phyloP scores from a whole-genome alignment of 75 land plant species.

The Pinus taeda region DNA sequence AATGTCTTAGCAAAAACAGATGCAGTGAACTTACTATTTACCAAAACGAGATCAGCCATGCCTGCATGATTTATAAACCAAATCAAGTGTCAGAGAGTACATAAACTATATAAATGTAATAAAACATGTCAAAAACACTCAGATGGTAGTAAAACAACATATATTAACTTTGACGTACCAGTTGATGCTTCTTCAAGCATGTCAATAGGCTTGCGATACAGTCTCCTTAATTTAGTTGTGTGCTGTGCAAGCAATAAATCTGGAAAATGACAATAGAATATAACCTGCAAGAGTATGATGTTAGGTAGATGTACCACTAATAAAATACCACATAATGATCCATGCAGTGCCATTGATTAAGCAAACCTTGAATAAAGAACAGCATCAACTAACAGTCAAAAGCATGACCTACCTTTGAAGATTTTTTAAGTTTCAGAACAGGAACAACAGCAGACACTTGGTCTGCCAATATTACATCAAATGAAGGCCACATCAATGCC shows the following conservation, averaged over 20 bases:
- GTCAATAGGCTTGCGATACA: slow-evolving; percentile 88
- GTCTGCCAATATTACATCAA: slow-evolving; percentile 86
- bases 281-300: slow-evolving; percentile 39
- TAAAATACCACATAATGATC: background rate
- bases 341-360: background rate
- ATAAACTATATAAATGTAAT: background rate
- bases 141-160: background rate
- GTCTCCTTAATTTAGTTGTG: slow-evolving; percentile 60
- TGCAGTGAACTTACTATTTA: slow-evolving; percentile 96
- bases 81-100: background rate
- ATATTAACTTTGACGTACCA: slow-evolving; percentile 32
- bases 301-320: background rate
- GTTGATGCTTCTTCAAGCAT: slow-evolving; percentile 92
- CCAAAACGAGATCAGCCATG: slow-evolving; percentile 89
- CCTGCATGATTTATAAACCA: slow-evolving; percentile 46
- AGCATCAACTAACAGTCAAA: background rate
- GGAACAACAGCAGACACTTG: slow-evolving; percentile 97
- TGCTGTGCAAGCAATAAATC: slow-evolving; percentile 90
- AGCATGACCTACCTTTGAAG: slow-evolving; percentile 60
- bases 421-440: slow-evolving; percentile 59
- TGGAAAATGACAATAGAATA: slow-evolving; percentile 99
- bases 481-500: slow-evolving; percentile 68
- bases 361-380: background rate
- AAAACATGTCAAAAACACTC: background rate
- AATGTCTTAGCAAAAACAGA: slow-evolving; percentile 86